Evolutionary conservation across 148 eudicot species (phyloP).

Genomic region (Beta vulgaris): DNA sequence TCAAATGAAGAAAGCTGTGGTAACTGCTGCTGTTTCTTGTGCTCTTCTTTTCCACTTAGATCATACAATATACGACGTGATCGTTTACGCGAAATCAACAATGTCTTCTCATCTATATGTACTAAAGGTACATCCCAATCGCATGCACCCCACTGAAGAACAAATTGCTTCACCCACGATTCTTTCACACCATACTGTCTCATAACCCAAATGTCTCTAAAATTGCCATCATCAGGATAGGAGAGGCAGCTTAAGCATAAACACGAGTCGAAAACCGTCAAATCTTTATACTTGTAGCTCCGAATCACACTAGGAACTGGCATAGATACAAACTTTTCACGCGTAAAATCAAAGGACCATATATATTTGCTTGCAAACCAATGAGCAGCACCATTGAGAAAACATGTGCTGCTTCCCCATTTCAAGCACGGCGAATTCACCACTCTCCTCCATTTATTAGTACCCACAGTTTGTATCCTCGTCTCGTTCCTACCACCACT

Average conservation of each 20-base stretch:
- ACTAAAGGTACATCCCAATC: too few species aligned
- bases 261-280: too few species aligned
- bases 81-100: not conserved
- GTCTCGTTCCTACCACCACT: not conserved
- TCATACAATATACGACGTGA: too few species aligned
- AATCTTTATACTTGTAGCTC: too few species aligned
- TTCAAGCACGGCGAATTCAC: too few species aligned
- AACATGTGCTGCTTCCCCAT: not conserved
- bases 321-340: not conserved
- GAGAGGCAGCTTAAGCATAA: too few species aligned
- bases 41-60: too few species aligned
- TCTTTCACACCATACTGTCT: constrained; percentile 5
- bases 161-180: not conserved
- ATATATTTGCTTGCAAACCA: not conserved
- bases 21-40: too few species aligned
- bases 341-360: constrained; percentile 3
- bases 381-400: not conserved
- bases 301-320: not conserved
- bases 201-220: constrained; percentile 9
- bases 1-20: too few species aligned
- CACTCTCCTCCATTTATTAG: constrained; percentile 13
- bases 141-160: too few species aligned
- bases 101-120: too few species aligned
- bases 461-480: not conserved
- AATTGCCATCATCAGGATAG: too few species aligned